Base-by-base conservation (phyloP, 805 yeast genomes). In the Wickerhamomyces xylosicus region DNA sequence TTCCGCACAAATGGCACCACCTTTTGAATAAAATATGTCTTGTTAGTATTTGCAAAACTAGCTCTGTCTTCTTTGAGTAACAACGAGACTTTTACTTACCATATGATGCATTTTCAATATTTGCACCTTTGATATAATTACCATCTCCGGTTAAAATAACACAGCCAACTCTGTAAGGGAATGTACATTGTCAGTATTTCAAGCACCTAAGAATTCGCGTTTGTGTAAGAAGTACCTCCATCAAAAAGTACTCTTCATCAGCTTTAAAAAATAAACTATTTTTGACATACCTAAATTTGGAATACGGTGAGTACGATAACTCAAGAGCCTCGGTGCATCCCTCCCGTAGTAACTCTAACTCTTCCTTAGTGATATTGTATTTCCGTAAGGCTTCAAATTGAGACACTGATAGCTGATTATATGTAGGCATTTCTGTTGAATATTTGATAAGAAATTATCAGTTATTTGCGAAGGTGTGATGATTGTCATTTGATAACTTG, bases 101-200 rank as follows among this genome's bases (percentile, higher is more conserved):
- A 53, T 84, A 89, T 36, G 92, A 77, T 3, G 97, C 97, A 56
- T 90, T 92, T 56, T 90, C 98, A 20, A 92, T 77, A 49, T 90
- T 90, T 32, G 95, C 95, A 4, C 97, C 98, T 11, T 61, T 53
- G 19, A 80, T 61, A 33, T 54, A 64, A 16, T 62, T 61, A 3
- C 74, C 82, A 8, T 63, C 54, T 0, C 53, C 57, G 1, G 85
- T 67, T 19, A 85, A 52, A 2, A 90, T 50, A 3, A 79, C 73
- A 39, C 95, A 85, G 0, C 97, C 97, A 2, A 90, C 98, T 37
- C 85, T 67, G 39, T 38, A 9, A n/a, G n/a, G n/a, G n/a, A n/a
- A n/a, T n/a, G 14, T 13, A 10, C 29, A 8, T 8, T 7, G 25
- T 21, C 10, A 18, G 59, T 68, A 18, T 56, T 64, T 68, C 67